phyloP scores from a whole-genome alignment of 768 basidiomycete genomes.

The Lactifluus subvellereus region DNA sequence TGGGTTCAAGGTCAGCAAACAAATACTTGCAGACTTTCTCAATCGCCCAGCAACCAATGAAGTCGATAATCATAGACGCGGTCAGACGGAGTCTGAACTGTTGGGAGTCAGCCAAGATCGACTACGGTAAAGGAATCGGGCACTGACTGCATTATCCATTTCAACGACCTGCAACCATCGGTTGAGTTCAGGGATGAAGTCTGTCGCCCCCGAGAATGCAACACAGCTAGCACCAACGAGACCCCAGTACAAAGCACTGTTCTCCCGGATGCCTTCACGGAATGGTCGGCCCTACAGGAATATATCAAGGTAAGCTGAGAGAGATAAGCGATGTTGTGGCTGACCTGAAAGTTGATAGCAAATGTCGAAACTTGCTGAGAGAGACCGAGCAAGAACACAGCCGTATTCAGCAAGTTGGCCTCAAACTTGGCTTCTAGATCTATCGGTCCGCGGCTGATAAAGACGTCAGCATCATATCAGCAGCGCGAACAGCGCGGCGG shows the following conservation, averaged over 20 bases:
- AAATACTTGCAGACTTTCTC: slow-evolving; percentile 78
- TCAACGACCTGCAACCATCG: slow-evolving; percentile 96
- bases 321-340: slow-evolving; percentile 10
- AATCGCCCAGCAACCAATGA: slow-evolving; percentile 79
- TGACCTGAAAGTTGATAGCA: slow-evolving; percentile 92
- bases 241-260: slow-evolving; percentile 88
- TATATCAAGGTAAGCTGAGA: not conserved
- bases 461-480: slow-evolving; percentile 3
- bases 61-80: slow-evolving; percentile 78
- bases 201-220: slow-evolving; percentile 89
- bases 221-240: slow-evolving; percentile 84
- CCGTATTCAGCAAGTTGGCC: slow-evolving; percentile 90
- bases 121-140: not conserved
- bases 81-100: slow-evolving; percentile 86
- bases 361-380: slow-evolving; percentile 99
- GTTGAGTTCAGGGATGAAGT: slow-evolving; percentile 93
- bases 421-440: slow-evolving; percentile 97
- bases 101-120: slow-evolving; percentile 4
- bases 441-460: slow-evolving; percentile 58
- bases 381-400: slow-evolving; percentile 91
- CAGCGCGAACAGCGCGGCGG: not conserved
- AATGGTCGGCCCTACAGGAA: slow-evolving; percentile 79
- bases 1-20: slow-evolving; percentile 86
- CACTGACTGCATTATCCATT: slow-evolving; percentile 69
- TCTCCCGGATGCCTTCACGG: slow-evolving; percentile 96